Base-by-base conservation (phyloP, 768 basidiomycete species). In the Exsudoporus frostii region DNA sequence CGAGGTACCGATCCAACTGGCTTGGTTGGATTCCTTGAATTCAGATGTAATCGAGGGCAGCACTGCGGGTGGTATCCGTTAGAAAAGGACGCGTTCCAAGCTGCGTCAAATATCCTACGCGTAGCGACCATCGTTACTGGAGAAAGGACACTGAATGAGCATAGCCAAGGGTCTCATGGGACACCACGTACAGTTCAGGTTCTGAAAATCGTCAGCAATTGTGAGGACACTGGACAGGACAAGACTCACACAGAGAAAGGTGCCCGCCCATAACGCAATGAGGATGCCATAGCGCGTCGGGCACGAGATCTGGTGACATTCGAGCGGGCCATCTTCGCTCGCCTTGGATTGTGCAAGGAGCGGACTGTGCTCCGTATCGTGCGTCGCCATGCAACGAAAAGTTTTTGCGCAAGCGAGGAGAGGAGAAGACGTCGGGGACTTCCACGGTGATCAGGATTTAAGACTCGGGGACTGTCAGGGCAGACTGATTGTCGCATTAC, bases 201-300 rank as follows among this genome's bases (percentile, higher is more conserved):
- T 43, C 60, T 61, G 53, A 40, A 14, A 52, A 13, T 6, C 9
- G 10, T 41, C 38, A 27, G 25, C 17, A 9, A 34, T n/a, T 5
- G n/a, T 10, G 3, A 17, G 2, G 20, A 33, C 44, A 15, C 20
- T 5, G 20, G 13, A 32, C 13, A 19, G 5, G 14, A 25, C 2
- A 10, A 37, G 15, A 73, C 86, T 64, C 62, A 90, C 88, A 38
- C 82, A 83, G 38, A 91, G 78, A 70, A 90, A 88, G 2, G 80
- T 83, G 0, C 81, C 86, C 7, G 76, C 69, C 85, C 85, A 89
- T 47, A 90, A 73, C 14, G 84, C 86, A 14, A 78, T 81, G 47
- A 88, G 65, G 51, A 90, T 90, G 0, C 82, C 79, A 65, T 80
- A 76, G 7, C 85, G 75, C 7, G 78, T 83, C 1, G 75, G 70